Base-by-base conservation (phyloP, 1,284 basidiomycete species). In the Fistulina hepatica region DNA sequence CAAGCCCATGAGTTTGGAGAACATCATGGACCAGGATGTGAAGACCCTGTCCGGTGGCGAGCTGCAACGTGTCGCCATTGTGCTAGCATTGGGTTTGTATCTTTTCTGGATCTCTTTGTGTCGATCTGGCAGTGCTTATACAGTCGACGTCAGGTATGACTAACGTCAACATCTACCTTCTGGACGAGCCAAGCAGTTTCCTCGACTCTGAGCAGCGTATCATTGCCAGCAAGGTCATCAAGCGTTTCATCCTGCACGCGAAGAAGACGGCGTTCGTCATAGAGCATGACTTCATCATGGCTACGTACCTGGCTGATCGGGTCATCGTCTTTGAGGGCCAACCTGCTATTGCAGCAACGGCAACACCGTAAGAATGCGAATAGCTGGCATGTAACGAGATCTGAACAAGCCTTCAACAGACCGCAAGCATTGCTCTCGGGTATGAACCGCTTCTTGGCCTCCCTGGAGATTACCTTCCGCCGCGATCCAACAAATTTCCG, bases 131-230 rank as follows among this genome's bases (percentile, higher is more conserved):
- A 26, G 22, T 21, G 28, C 20, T 37, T 24, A 33, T 37, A 31
- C 30, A 22, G 13, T 7, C 7, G 12, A 3, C 32, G 15, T 25
- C 36, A 68, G 82, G 83, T 26, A 84, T 83, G 55, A 75, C 88
- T 6, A 86, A 86, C 53, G 85, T 81, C 10, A 56, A 76, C 37
- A 81, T 92, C 26, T 93, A 90, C 63, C 71, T 93, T 39, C 79
- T 97, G 42, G 92, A 95, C 56, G 89, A 85, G 51, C 81, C 81
- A 4, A 76, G 73, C 61, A 73, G 70, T 76, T 91, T 92, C 78
- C 69, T 97, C 52, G 92, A 97, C 59, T 95, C 93, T 23, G 92
- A 97, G 59, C 92, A 97, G 60, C 92, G 92, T 81, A 97, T 97
- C 57, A 84, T 91, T 48, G 88, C 93, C 6, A 83, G 82, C 56